Percentiles rank a stretch among this genome's conserved stretches.
phyloP scores from a whole-genome alignment of 1,139 yeast genomes.

The Hyphopichia wangnamkhiaoensis region DNA sequence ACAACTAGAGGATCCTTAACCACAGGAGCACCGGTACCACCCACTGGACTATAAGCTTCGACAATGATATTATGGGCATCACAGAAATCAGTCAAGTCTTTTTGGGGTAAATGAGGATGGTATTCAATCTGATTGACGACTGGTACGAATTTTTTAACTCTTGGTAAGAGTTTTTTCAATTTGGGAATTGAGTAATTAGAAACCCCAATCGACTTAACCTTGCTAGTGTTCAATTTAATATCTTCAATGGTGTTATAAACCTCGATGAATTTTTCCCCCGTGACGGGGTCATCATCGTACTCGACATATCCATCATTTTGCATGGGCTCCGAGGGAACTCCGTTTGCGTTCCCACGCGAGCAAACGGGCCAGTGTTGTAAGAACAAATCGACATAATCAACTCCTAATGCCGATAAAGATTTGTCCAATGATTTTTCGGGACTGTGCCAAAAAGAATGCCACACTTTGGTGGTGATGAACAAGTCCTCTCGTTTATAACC shows the following conservation, averaged over 20 bases:
- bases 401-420: constrained; percentile 39
- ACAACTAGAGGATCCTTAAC: constrained; percentile 32
- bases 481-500: constrained; percentile 57
- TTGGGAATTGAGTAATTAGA: constrained; percentile 33
- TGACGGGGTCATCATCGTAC: constrained; percentile 43
- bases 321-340: constrained; percentile 35
- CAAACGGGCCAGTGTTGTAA: constrained; percentile 66
- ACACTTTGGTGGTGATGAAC: constrained; percentile 62
- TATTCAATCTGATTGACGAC: constrained; percentile 39
- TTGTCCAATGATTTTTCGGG: constrained; percentile 40
- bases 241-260: constrained; percentile 51
- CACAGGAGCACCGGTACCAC: constrained; percentile 38
- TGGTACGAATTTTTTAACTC: constrained; percentile 27
- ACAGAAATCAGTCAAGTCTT: constrained; percentile 33
- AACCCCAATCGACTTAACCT: constrained; percentile 33
- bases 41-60: constrained; percentile 40
- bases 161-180: constrained; percentile 27
- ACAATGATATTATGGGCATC: constrained; percentile 23
- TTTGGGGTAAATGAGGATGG: constrained; percentile 42
- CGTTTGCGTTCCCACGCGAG: constrained; percentile 38
- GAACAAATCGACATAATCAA: constrained; percentile 60
- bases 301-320: constrained; percentile 42
- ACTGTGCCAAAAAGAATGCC: constrained; percentile 45
- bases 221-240: constrained; percentile 31
- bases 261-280: constrained; percentile 40